Base-by-base conservation (phyloP, 2,329 filamentous ascomycete genomes). In the Chalaropsis ovoidea region DNA sequence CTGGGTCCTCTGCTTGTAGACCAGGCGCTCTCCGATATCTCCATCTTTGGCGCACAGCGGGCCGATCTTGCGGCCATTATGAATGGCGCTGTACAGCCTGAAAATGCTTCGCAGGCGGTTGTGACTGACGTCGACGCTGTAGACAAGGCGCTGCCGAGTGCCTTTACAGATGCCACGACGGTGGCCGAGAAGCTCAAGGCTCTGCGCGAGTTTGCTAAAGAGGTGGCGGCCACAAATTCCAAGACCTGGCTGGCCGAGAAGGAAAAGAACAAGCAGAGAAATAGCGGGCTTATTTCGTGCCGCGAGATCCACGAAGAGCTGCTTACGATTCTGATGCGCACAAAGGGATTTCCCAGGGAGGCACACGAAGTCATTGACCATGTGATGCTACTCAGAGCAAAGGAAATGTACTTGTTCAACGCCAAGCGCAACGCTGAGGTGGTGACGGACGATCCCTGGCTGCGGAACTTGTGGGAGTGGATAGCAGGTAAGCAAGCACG, bases 381-480 rank as follows among this genome's bases (percentile, higher is more conserved):
- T 68, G 73, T 78, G 3, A 84, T 85, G 78, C 74, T 86, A 10
- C 74, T 83, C 45, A 81, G 85, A 17, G 82, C 83, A 7, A 82
- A 81, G 68, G 82, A 84, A 69, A 81, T 78, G 65, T 87, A 87
- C 68, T 74, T 86, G 0, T 86, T 87, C 68, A 78, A 91, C 70
- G 85, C 84, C 67, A 75, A 76, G 17, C 81, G 77, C 61, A 94
- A 94, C 71, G 81, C 82, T 68, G 75, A 80, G 5, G 81, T 92
- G n/a, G 80, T 88, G 0, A 77, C 80, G 5, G 87, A 90, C 68
- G 86, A 92, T 70, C 83, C 82, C 39, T 89, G 88, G 83, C 77
- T 93, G n/a, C 81, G 85, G 66, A 86, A 88, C 65, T 77, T 89
- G n/a, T 95, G 90, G 90, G 82, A 84, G 60, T 89, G 88, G 80